Conservation (phyloP, 2,329 filamentous ascomycete genomes). For the Talaromyces sp. region DNA sequence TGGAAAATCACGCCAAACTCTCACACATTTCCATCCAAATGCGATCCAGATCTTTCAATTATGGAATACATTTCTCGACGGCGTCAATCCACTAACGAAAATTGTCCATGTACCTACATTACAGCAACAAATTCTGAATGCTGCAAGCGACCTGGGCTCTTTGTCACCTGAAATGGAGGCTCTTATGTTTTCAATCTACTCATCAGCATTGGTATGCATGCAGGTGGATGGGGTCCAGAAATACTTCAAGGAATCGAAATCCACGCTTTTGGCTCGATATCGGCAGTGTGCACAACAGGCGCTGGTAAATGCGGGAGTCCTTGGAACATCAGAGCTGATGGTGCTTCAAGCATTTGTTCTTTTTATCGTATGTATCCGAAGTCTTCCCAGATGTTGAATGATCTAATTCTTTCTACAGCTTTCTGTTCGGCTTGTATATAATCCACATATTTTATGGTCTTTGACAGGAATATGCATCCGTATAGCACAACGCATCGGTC, state of each 20-base stretch:
- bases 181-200: conserved; percentile 37
- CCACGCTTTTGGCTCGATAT: conserved; percentile 27
- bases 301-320: conserved; percentile 24
- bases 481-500: conserved; percentile 66
- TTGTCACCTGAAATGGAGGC: conserved; percentile 29
- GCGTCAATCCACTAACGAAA: conserved; percentile 30
- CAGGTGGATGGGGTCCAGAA: conserved; percentile 28
- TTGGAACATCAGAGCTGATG: conserved; percentile 48
- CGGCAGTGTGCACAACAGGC: conserved; percentile 25
- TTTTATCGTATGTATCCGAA: conserved; percentile 42
- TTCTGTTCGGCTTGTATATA: conserved; percentile 58
- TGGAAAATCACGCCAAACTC: conserved; percentile 2
- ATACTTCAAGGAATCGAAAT: conserved; percentile 25
- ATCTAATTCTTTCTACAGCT: conserved; percentile 40
- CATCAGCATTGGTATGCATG: conserved; percentile 32
- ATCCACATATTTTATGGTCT: conserved; percentile 61
- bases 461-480: conserved; percentile 61
- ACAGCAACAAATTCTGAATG: conserved; percentile 28
- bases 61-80: conserved; percentile 29
- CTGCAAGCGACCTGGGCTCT: conserved; percentile 22
- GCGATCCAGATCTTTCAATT: conserved; percentile 25
- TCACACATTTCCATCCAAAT: conserved; percentile 23
- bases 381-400: not conserved
- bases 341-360: conserved; percentile 60
- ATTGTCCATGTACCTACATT: conserved; percentile 30